Evolutionary conservation across 352 stramenopile species (phyloP).

Genomic region (Phytophthora aleatoria): DNA sequence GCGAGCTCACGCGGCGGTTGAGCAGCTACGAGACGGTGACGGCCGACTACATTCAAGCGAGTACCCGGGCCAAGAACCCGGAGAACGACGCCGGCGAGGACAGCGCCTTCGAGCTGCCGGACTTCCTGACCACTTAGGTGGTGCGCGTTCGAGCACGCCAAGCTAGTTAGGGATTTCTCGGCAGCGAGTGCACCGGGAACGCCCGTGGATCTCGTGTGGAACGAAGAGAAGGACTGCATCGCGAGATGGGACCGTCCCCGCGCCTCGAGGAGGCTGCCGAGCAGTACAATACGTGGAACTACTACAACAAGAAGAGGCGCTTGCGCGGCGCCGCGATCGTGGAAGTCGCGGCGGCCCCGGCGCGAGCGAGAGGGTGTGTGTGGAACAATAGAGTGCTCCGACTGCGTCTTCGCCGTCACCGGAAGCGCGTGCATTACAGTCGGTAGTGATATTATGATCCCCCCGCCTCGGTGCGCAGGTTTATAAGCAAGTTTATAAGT

Average conservation of each 20-base stretch:
- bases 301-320: slow-evolving; percentile 42
- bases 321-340: slow-evolving; percentile 34
- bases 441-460: slow-evolving; percentile 47
- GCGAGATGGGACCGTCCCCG: slow-evolving; percentile 30
- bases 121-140: slow-evolving; percentile 53
- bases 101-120: slow-evolving; percentile 49
- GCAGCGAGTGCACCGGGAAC: slow-evolving; percentile 33
- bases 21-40: slow-evolving; percentile 63
- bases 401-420: slow-evolving; percentile 40
- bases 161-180: slow-evolving; percentile 51
- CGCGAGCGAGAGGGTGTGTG: slow-evolving; percentile 36
- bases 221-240: slow-evolving; percentile 47
- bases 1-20: slow-evolving; percentile 54
- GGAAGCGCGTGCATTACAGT: slow-evolving; percentile 48
- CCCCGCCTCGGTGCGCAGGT: slow-evolving; percentile 42
- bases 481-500: slow-evolving; percentile 58
- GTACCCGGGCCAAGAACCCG: slow-evolving; percentile 52
- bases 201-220: slow-evolving; percentile 38
- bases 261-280: slow-evolving; percentile 30
- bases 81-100: slow-evolving; percentile 55
- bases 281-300: slow-evolving; percentile 54
- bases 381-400: slow-evolving; percentile 44
- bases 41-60: slow-evolving; percentile 61
- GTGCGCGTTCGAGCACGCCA: slow-evolving; percentile 14
- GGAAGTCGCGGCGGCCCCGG: slow-evolving; percentile 26